Percentiles rank a stretch among this genome's conserved stretches.
phyloP scores from a whole-genome alignment of 345 rosid genomes.

The Lumnitzera littorea region DNA sequence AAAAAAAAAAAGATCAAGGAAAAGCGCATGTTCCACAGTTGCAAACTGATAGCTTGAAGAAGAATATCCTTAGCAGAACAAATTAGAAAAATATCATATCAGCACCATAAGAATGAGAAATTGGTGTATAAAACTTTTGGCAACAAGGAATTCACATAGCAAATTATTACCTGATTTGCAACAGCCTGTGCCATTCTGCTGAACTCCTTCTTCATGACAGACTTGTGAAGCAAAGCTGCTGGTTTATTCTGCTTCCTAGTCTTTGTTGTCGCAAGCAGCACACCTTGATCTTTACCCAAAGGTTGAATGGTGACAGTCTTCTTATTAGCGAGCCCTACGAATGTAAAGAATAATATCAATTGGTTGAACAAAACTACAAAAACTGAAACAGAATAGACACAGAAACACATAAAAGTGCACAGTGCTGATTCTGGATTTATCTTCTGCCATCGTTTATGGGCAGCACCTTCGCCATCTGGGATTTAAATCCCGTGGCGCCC shows the following conservation, averaged over 20 bases:
- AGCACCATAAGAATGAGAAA: background rate
- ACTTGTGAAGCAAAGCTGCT: conserved; percentile 36
- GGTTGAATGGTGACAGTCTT: conserved; percentile 67
- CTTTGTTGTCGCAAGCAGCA: conserved; percentile 62
- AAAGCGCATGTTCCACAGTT: no score
- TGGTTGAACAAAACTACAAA: background rate
- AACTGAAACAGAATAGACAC: background rate
- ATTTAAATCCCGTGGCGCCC: no score
- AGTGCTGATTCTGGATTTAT: no score
- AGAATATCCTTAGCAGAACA: no score
- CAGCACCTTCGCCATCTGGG: no score
- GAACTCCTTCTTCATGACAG: conserved; percentile 47
- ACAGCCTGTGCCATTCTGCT: conserved; percentile 48
- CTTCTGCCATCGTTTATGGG: no score
- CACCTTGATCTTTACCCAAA: conserved; percentile 46
- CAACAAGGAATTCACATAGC: background rate
- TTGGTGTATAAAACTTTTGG: background rate
- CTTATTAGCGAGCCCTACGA: conserved; percentile 62
- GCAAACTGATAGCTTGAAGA: no score
- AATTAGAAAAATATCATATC: no score
- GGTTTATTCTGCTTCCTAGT: conserved; percentile 59
- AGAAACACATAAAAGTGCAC: background rate
- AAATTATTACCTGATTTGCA: conserved; percentile 34
- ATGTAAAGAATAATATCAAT: background rate
- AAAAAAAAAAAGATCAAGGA: no score